Evolutionary conservation across 1,284 basidiomycete genomes (phyloP), one percentile per base, ranked within the genome.

Genomic region (Boletus smithii): DNA sequence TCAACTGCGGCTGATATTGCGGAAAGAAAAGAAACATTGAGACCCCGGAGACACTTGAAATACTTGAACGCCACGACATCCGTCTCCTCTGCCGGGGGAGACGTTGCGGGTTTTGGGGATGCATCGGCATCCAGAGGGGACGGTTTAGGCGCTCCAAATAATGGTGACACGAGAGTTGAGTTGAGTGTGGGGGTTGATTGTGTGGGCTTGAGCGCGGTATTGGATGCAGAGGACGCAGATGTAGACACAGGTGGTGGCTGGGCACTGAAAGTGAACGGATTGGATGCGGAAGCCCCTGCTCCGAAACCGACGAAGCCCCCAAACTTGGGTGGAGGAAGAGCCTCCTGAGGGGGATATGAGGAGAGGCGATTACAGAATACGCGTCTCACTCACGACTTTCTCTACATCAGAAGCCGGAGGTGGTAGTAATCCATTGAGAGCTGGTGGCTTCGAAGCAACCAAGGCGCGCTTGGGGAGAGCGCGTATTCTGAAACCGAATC

Each of bases 11-110:
- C 75, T 11, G 78, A 74, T 38, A 92, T 68, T 26, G 81, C 77
- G 4, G 78, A 71, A 26, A 88, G 60, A 57, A 93, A 73, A 0
- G 88, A 86, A 17, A 79, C 67, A 61, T 95, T 95, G 37, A 95
- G 75, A 10, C 91, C 91, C 16, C 91, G 83, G 16, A 95, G 73
- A 7, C 82, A 79, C 31, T 74, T 81, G 68, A 82, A 91, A 66
- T 90, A 94, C 34, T 74, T 69, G 3, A 74, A 53, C 14, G 71
- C 71, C 17, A 70, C 68, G 24, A 70, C 62, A 18, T 70, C 63
- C 29, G 67, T 60, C 13, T 66, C 62, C n/a, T 61, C 60, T 33
- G 53, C 40, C 5, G 50, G 32, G 20, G 60, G n/a, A 22, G 56
- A 48, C 8, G 49, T 30, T 30, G 42, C 26, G 1, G 43, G 36